Conservation (phyloP, 225 moss, liverwort and hornwort genomes). For the Antitrichia curtipendula region DNA sequence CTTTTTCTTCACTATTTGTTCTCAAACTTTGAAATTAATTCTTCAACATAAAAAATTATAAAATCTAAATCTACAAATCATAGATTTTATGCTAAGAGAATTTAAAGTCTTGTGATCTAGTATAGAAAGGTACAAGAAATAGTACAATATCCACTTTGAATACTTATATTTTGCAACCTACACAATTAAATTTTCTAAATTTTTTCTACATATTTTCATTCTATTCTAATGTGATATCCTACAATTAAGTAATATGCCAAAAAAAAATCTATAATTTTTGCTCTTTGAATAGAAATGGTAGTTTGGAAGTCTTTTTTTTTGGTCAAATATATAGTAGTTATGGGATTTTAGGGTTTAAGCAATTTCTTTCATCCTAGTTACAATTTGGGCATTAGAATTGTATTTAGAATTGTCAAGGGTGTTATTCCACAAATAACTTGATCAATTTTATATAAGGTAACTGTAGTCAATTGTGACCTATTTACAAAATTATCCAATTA, state of each 20-base stretch:
- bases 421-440: not conserved
- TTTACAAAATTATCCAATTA: not conserved
- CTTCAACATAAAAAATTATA: not conserved
- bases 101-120: not conserved
- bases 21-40: not conserved
- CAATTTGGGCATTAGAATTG: rapidly evolving
- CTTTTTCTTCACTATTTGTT: not conserved
- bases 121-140: not conserved
- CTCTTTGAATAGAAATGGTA: not conserved
- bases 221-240: not conserved
- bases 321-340: not conserved
- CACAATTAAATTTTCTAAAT: not conserved
- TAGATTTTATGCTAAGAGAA: not conserved
- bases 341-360: not conserved
- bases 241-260: not conserved
- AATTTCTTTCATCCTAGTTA: not conserved
- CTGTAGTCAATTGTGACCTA: not conserved
- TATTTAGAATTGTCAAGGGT: not conserved
- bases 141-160: not conserved
- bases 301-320: not conserved
- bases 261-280: not conserved
- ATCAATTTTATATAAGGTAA: not conserved
- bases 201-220: not conserved
- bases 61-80: not conserved
- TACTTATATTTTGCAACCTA: not conserved